Evolutionary conservation across 1,284 basidiomycete genomes (phyloP).

Genomic region (Cutaneotrichosporon dermatis): DNA sequence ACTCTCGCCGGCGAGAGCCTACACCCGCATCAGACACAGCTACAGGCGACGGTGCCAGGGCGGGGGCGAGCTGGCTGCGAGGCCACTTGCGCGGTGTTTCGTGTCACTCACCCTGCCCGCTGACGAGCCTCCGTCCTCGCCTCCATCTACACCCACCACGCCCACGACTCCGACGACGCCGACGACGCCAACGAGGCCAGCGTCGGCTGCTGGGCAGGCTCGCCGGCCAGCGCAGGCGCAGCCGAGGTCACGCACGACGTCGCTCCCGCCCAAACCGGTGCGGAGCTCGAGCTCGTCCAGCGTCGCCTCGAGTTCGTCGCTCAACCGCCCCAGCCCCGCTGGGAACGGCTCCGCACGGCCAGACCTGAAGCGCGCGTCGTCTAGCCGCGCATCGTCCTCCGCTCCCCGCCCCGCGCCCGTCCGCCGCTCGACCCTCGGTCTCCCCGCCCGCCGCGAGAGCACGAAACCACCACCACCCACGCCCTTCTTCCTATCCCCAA

Average conservation of each 20-base stretch:
- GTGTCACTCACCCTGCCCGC: slow-evolving; percentile 27
- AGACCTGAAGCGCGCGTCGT: not conserved
- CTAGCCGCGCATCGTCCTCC: not conserved
- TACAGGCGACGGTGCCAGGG: slow-evolving; percentile 1
- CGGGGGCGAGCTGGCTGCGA: slow-evolving; percentile 10
- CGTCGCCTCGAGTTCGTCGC: not conserved
- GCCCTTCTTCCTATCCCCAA: slow-evolving; percentile 48
- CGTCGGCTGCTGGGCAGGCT: not conserved
- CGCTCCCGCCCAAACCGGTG: slow-evolving; percentile 9
- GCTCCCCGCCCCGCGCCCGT: slow-evolving; percentile 1
- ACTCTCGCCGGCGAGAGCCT: slow-evolving; percentile 42
- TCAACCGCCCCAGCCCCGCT: not conserved
- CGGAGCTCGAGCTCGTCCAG: not conserved
- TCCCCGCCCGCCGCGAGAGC: not conserved
- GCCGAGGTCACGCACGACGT: slow-evolving; percentile 8
- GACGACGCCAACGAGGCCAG: not conserved
- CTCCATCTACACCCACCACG: not conserved
- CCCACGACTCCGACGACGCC: not conserved
- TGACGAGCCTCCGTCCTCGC: not conserved
- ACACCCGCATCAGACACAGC: slow-evolving; percentile 3
- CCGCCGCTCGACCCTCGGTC: slow-evolving; percentile 14
- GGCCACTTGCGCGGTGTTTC: slow-evolving; percentile 34
- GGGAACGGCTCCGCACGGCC: slow-evolving; percentile 3
- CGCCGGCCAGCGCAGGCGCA: not conserved
- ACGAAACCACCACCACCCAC: slow-evolving; percentile 5